A percentile compares a stretch with the other conserved stretches of the same genome.
Conservation (phyloP, 352 stramenopile genomes). For the Globisporangium iwayamae region DNA sequence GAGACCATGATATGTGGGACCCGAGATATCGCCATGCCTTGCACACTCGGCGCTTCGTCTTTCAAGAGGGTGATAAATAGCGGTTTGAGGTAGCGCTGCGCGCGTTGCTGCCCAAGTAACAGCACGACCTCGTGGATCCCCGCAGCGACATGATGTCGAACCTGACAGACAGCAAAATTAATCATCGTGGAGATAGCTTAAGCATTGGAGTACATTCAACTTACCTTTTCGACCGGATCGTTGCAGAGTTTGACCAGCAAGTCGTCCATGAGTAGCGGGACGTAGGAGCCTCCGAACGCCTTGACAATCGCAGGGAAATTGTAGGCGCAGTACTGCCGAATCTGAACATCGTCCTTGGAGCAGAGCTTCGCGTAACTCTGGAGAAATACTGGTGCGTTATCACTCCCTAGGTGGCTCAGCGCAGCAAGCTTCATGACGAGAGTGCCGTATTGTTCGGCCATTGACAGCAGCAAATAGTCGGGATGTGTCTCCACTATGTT, state of each 20-base stretch:
- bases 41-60: slow-evolving; percentile 56
- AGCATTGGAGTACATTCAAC: neutral
- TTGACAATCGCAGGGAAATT: slow-evolving; percentile 81
- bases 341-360: slow-evolving; percentile 47
- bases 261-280: slow-evolving; percentile 68
- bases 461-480: slow-evolving; percentile 48
- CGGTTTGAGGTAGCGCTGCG: slow-evolving; percentile 59
- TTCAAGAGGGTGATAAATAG: slow-evolving; percentile 54
- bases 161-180: slow-evolving; percentile 8
- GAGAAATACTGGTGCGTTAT: slow-evolving; percentile 46
- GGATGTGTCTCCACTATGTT: slow-evolving; percentile 50
- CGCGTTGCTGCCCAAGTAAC: slow-evolving; percentile 58
- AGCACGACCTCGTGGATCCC: slow-evolving; percentile 71
- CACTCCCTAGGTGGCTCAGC: slow-evolving; percentile 53
- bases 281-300: slow-evolving; percentile 53
- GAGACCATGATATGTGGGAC: slow-evolving; percentile 45
- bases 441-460: slow-evolving; percentile 53
- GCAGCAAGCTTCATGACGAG: slow-evolving; percentile 64
- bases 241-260: slow-evolving; percentile 56
- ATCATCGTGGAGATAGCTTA: neutral
- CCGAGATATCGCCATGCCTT: slow-evolving; percentile 57
- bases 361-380: slow-evolving; percentile 64
- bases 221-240: slow-evolving; percentile 48
- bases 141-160: slow-evolving; percentile 61
- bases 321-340: slow-evolving; percentile 65